These are phyloP conservation scores for Medicago ruthenica DNA, from an alignment of 306 rosid species.

Conservation along the genomic window DNA sequence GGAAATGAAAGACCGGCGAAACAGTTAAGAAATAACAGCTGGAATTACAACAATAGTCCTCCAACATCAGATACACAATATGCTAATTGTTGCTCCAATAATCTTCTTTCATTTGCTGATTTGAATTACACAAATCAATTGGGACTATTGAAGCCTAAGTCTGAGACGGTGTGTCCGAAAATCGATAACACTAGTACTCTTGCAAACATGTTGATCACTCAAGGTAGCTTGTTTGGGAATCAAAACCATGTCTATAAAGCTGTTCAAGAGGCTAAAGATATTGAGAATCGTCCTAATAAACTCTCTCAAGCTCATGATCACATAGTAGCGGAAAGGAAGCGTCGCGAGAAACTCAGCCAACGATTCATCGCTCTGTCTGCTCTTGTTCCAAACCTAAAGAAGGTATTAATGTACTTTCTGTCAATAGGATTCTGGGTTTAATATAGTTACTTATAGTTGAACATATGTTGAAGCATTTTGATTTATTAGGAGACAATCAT, in stretches of 20 bases:
- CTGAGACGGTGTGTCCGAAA: constrained; percentile 55
- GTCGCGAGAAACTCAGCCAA: constrained; percentile 93
- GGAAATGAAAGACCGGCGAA: constrained; percentile 55
- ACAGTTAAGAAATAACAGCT: constrained; percentile 56
- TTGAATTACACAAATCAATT: constrained; percentile 56
- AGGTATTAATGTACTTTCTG: constrained; percentile 55
- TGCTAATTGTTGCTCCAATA: constrained; percentile 52
- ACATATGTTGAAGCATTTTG: no score
- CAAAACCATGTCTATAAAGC: constrained; percentile 51
- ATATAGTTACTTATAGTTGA: not conserved
- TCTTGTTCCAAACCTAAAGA: constrained; percentile 87
- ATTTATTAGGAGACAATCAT: no score
- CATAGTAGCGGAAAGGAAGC: constrained; percentile 81
- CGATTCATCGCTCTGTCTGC: constrained; percentile 90
- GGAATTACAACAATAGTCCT: constrained; percentile 53
- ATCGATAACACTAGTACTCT: constrained; percentile 41
- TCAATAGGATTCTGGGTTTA: constrained; percentile 7
- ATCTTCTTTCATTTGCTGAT: constrained; percentile 58
- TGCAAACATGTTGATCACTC: constrained; percentile 55
- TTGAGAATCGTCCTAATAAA: constrained; percentile 53
- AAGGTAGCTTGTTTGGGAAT: constrained; percentile 55
- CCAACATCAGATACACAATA: constrained; percentile 49
- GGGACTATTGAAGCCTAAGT: constrained; percentile 67
- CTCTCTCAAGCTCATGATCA: constrained; percentile 78
- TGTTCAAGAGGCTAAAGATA: constrained; percentile 51